A percentile compares a stretch with the other conserved stretches of the same genome.
These are phyloP conservation scores for Vanrija sp. DNA, from an alignment of 1,284 basidiomycete species.

Conservation along the genomic window DNA sequence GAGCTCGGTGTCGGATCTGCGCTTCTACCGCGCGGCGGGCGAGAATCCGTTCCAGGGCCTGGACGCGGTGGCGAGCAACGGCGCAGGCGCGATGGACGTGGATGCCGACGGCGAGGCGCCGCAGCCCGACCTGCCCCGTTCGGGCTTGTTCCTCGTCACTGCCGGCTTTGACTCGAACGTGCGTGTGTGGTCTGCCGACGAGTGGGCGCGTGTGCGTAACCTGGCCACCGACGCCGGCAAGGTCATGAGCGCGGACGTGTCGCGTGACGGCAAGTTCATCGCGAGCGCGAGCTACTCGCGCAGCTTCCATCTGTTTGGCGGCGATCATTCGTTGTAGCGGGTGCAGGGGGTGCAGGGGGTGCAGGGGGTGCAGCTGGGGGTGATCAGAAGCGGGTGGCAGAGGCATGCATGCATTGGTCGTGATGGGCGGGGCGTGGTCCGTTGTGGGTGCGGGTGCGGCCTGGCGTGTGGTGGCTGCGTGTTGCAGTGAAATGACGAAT, in stretches of 20 bases:
- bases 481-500: too few species aligned
- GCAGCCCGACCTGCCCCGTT: constrained; percentile 53
- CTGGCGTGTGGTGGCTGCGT: too few species aligned
- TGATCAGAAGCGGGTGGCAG: not conserved
- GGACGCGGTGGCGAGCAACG: constrained; percentile 4
- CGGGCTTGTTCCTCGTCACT: constrained; percentile 88
- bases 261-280: constrained; percentile 73
- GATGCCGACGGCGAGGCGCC: constrained; percentile 13
- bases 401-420: not conserved
- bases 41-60: constrained; percentile 38
- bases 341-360: not conserved
- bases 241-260: constrained; percentile 95
- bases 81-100: constrained; percentile 36
- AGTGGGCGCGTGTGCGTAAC: constrained; percentile 87
- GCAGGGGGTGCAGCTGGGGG: not conserved
- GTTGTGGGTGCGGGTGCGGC: too few species aligned
- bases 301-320: constrained; percentile 83
- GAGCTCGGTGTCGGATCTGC: constrained; percentile 89
- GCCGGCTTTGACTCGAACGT: constrained; percentile 93
- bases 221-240: constrained; percentile 92
- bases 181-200: constrained; percentile 95
- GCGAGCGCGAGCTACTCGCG: constrained; percentile 88
- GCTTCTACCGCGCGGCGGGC: constrained; percentile 68
- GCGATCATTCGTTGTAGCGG: constrained; percentile 53
- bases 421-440: too few species aligned